phyloP scores from a whole-genome alignment of 2,329 filamentous ascomycete species.

The Aspergillus sclerotialis region DNA sequence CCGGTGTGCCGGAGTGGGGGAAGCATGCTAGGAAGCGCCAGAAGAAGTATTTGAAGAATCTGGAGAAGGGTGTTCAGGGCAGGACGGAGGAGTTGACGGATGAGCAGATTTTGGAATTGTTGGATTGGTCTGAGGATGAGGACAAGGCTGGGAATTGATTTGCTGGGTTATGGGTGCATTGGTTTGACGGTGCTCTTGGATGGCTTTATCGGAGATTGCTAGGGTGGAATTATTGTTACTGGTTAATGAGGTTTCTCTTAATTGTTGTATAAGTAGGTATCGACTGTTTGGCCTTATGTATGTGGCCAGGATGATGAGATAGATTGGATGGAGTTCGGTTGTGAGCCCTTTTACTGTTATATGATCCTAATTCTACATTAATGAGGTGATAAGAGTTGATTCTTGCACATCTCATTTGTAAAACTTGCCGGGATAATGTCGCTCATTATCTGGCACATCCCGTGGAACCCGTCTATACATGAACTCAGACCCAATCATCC shows the following conservation, averaged over 20 bases:
- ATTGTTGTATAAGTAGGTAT: background rate
- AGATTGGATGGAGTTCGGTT: background rate
- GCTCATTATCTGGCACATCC: too few species aligned
- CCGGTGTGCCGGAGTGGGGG: slow-evolving; percentile 53
- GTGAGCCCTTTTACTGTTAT: background rate
- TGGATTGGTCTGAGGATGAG: slow-evolving; percentile 47
- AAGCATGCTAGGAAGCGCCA: slow-evolving; percentile 64
- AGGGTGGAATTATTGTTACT: too few species aligned
- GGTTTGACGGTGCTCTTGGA: background rate
- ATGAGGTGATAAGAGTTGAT: too few species aligned
- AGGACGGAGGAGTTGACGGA: slow-evolving; percentile 60
- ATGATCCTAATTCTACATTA: background rate
- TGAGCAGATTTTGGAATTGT: slow-evolving; percentile 67
- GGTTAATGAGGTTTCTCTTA: too few species aligned
- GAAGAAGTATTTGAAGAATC: slow-evolving; percentile 58
- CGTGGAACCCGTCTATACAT: too few species aligned
- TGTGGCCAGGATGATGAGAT: too few species aligned
- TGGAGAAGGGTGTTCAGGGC: slow-evolving; percentile 58
- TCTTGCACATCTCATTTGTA: too few species aligned
- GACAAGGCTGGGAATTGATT: slow-evolving; percentile 15
- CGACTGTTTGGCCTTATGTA: background rate
- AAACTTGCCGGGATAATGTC: too few species aligned
- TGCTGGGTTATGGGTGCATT: background rate
- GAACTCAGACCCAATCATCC: background rate
- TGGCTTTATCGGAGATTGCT: too few species aligned